A percentile compares a stretch with the other conserved stretches of the same genome.
Conservation (phyloP, 2,329 filamentous ascomycete genomes). For the Tolypocladium sp. region DNA sequence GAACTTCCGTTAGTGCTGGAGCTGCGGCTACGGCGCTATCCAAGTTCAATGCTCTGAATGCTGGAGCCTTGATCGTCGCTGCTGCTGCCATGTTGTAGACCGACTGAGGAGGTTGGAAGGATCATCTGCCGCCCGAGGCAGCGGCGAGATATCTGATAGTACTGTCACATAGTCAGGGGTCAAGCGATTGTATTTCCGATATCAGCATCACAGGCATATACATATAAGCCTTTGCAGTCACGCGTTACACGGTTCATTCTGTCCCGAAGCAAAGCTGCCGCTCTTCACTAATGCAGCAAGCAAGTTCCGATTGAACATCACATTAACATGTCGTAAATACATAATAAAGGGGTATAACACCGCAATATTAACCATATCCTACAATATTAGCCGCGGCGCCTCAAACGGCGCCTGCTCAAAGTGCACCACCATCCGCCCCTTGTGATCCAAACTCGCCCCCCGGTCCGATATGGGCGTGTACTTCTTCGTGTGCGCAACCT, state of each 20-base stretch:
- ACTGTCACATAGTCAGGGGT: too few relatives aligned
- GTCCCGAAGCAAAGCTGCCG: background rate
- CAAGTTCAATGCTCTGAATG: background rate
- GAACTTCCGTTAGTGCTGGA: background rate
- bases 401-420: constrained; percentile 29
- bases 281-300: background rate
- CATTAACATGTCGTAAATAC: background rate
- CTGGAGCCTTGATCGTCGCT: background rate
- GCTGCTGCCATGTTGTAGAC: background rate
- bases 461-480: constrained; percentile 70
- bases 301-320: background rate
- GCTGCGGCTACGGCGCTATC: background rate
- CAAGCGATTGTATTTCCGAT: too few relatives aligned
- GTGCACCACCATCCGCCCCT: constrained; percentile 24
- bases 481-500: constrained; percentile 61
- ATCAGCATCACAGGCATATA: background rate
- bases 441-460: constrained; percentile 21
- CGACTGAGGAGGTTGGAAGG: background rate
- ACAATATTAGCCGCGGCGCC: constrained; percentile 18
- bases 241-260: background rate
- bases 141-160: too few relatives aligned
- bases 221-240: background rate
- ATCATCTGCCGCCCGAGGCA: background rate
- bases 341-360: background rate
- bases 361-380: background rate